Evolutionary conservation across 129 eudicot species (phyloP).

Genomic region (sunflower (Helianthus annuus)): DNA sequence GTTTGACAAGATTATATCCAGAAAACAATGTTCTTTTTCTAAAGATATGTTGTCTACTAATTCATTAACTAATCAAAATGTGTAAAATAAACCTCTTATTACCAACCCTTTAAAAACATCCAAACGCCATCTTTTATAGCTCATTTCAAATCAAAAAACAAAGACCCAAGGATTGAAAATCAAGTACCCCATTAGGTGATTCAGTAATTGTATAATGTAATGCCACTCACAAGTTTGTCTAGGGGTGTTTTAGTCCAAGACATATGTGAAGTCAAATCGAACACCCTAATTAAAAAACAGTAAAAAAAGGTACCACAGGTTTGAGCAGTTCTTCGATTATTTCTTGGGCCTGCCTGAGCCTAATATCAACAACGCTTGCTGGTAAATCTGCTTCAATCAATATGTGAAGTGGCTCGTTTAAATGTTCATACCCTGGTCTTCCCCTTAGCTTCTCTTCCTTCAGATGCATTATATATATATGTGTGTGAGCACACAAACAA

Average conservation of each 20-base stretch:
- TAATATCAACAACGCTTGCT: conserved; percentile 63
- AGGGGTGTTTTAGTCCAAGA: neutral
- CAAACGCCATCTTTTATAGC: neutral
- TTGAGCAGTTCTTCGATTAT: conserved; percentile 75
- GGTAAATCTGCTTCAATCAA: conserved; percentile 82
- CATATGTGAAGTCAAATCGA: neutral
- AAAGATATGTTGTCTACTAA: too few relatives aligned
- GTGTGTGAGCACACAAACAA: neutral
- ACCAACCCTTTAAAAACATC: neutral
- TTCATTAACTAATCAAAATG: too few relatives aligned
- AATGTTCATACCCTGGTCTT: conserved; percentile 71
- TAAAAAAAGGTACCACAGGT: conserved; percentile 67
- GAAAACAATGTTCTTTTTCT: too few relatives aligned
- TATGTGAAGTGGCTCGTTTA: conserved; percentile 71
- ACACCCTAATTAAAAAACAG: neutral
- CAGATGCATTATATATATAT: neutral
- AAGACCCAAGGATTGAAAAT: neutral
- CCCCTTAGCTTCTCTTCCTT: conserved; percentile 90
- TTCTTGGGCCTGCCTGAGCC: conserved; percentile 76
- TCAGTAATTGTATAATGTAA: neutral
- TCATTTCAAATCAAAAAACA: neutral
- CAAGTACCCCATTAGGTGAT: too few relatives aligned
- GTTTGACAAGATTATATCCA: too few relatives aligned
- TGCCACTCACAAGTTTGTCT: neutral
- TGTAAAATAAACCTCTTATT: too few relatives aligned